Base-by-base conservation (phyloP, 2,329 filamentous ascomycete genomes). In the Aspergillus transmontanensis region DNA sequence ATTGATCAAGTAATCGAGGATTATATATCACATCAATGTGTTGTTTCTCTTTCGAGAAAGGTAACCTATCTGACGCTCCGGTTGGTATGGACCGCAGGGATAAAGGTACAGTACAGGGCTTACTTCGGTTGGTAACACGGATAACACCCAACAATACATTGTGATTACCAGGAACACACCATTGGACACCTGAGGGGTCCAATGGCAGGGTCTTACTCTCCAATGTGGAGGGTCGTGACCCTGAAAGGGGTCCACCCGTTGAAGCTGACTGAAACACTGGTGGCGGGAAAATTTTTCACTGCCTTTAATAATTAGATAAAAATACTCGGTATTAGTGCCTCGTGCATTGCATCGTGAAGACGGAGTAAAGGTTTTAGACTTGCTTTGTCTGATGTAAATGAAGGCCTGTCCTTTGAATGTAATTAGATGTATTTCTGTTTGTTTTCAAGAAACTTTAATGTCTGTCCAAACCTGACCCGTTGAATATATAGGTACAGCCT, bases 181-280 rank as follows among this genome's bases (percentile, higher is more conserved):
- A 16, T 41, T 55, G 51, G 21, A 55, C 16, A 12, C 21, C 19
- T 36, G n/a, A 54, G 48, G 26, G 23, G 9, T 32, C 50, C 51
- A 54, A 54, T 54, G 30, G 30, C 34, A 54, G 51, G 51, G 50
- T 53, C 7, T 53, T 12, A 23, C 50, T 36, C 26, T 48, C 45
- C 21, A 48, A 48, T 48, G 21, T 26, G 3, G 21, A 48, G 21
- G 45, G 45, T 23, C 51, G 21, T 54, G 28, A 36, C 28, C 51
- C 46, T 50, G 28, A n/a, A 41, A 4, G 28, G 48, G 51, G 51
- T 39, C 51, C 51, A 55, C 51, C 39, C 39, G 19, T 23, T 30
- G 32, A 54, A 54, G 51, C 51, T 54, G 51, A 54, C 10, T 36
- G 51, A 54, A 54, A 54, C 32, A 39, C 51, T 55, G 51, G 51